Percentiles rank a stretch among this genome's conserved stretches.
These are phyloP conservation scores for Talaromyces thailandensis DNA, from an alignment of 495 filamentous ascomycete species.

Conservation along the genomic window DNA sequence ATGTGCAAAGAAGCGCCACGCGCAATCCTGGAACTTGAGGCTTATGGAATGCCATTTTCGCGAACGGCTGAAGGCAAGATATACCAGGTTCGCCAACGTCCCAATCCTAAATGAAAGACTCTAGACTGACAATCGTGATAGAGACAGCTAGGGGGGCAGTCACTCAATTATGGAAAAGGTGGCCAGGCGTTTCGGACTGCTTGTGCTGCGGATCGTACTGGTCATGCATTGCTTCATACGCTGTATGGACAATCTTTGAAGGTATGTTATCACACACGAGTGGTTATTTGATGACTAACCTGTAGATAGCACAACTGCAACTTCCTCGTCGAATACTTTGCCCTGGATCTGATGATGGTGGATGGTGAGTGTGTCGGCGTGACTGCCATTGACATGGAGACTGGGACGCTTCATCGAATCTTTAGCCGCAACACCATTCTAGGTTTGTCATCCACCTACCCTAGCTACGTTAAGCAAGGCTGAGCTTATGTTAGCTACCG, in stretches of 20 bases:
- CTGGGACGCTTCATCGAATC: slow-evolving; percentile 94
- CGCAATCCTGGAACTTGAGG: background rate
- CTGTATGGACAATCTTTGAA: slow-evolving; percentile 90
- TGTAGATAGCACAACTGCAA: slow-evolving; percentile 76
- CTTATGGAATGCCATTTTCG: background rate
- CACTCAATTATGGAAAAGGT: slow-evolving; percentile 87
- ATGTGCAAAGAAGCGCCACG: slow-evolving; percentile 90
- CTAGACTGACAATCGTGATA: background rate
- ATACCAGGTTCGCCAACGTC: background rate
- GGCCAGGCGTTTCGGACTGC: slow-evolving; percentile 93
- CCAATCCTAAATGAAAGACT: background rate
- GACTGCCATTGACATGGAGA: slow-evolving; percentile 94
- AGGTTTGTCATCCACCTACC: slow-evolving; percentile 16
- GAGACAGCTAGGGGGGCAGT: slow-evolving; percentile 70
- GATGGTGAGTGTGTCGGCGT: slow-evolving; percentile 93
- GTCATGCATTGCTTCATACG: slow-evolving; percentile 92
- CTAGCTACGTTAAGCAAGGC: background rate
- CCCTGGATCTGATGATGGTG: slow-evolving; percentile 92
- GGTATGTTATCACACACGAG: background rate
- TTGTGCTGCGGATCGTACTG: slow-evolving; percentile 89
- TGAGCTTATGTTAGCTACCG: slow-evolving; percentile 44
- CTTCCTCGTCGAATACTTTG: slow-evolving; percentile 99
- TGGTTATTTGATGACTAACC: background rate
- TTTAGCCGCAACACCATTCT: slow-evolving; percentile 90
- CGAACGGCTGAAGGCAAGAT: background rate